These are phyloP conservation scores for Allium cepa DNA, from an alignment of 106 monocot species.

Conservation along the genomic window DNA sequence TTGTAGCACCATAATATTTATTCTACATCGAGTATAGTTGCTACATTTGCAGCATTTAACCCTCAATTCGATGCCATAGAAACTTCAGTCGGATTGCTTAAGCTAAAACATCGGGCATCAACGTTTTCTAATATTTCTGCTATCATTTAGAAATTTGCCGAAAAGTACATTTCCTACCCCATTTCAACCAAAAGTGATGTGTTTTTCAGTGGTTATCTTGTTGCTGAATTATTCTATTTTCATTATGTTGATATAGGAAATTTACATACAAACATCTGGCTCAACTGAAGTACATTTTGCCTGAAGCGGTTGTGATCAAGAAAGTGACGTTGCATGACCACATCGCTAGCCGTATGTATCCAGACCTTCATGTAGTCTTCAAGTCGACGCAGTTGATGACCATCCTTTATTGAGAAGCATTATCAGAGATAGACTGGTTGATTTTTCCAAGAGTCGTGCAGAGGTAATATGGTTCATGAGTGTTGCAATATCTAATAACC, in stretches of 20 bases:
- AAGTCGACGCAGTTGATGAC: slow-evolving; percentile 18
- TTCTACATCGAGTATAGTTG: too few species aligned
- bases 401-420: slow-evolving; percentile 34
- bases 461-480: slow-evolving; percentile 26
- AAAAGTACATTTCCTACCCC: slow-evolving; percentile 16
- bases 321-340: slow-evolving; percentile 50
- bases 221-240: not conserved
- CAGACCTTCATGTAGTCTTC: slow-evolving; percentile 48
- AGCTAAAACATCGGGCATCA: slow-evolving; percentile 30
- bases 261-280: slow-evolving; percentile 53
- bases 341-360: slow-evolving; percentile 53
- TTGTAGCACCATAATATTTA: too few species aligned
- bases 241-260: slow-evolving; percentile 24
- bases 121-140: slow-evolving; percentile 47
- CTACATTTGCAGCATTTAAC: not conserved
- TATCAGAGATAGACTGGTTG: slow-evolving; percentile 47
- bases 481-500: not conserved
- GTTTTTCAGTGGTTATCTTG: not conserved
- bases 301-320: slow-evolving; percentile 53
- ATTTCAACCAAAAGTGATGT: not conserved
- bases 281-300: slow-evolving; percentile 46
- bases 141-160: slow-evolving; percentile 43
- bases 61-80: slow-evolving; percentile 52
- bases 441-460: slow-evolving; percentile 35
- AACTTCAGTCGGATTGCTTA: slow-evolving; percentile 49